Evolutionary conservation across 1,284 basidiomycete species (phyloP).

Genomic region (Amylostereum areolatum): DNA sequence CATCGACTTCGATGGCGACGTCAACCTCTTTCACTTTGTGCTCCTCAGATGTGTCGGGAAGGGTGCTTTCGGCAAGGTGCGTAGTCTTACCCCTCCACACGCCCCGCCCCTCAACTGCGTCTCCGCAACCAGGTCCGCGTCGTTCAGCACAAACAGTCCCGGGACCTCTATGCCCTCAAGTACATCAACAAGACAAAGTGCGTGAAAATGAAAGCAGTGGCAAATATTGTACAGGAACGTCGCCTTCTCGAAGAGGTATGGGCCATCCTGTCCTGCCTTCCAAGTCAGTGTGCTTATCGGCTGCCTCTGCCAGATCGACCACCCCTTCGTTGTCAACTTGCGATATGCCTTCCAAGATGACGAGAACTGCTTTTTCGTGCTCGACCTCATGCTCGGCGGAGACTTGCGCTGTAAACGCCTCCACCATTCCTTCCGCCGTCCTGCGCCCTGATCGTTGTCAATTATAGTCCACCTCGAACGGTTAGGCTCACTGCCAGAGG

Average conservation of each 20-base stretch:
- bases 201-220: slow-evolving; percentile 96
- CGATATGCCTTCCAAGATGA: slow-evolving; percentile 99
- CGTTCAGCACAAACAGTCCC: slow-evolving; percentile 96
- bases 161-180: slow-evolving; percentile 93
- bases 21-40: slow-evolving; percentile 96
- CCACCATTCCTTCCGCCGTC: slow-evolving; percentile 12
- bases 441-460: slow-evolving; percentile 4
- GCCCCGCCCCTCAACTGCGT: not conserved
- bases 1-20: slow-evolving; percentile 96
- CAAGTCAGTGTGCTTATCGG: slow-evolving; percentile 24
- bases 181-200: slow-evolving; percentile 99
- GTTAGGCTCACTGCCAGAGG: slow-evolving; percentile 77
- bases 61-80: slow-evolving; percentile 96
- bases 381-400: slow-evolving; percentile 97
- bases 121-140: slow-evolving; percentile 76
- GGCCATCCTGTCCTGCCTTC: slow-evolving; percentile 17
- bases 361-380: slow-evolving; percentile 98
- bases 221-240: slow-evolving; percentile 95
- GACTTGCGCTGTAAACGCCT: slow-evolving; percentile 85
- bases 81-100: slow-evolving; percentile 8
- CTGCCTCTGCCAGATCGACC: slow-evolving; percentile 70
- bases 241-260: slow-evolving; percentile 85
- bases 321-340: slow-evolving; percentile 94
- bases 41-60: slow-evolving; percentile 93
- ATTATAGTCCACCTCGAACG: slow-evolving; percentile 87